Conservation (phyloP, 2,329 filamentous ascomycete species). For the Fusarium aywerte region DNA sequence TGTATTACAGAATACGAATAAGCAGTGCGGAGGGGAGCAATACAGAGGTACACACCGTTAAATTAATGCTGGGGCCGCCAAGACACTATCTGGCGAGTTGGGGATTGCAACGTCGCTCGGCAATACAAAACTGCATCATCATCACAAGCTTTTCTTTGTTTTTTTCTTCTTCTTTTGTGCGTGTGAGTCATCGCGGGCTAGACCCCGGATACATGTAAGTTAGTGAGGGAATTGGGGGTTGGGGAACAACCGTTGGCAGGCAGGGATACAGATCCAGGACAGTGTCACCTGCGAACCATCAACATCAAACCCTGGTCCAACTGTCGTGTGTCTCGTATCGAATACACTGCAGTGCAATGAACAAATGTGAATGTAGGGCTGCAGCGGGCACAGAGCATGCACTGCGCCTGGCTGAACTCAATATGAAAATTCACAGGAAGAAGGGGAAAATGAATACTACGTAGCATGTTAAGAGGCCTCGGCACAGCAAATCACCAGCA, state of each 20-base stretch:
- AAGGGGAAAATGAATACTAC: background rate
- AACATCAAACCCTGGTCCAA: constrained; percentile 17
- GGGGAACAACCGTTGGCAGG: constrained; percentile 29
- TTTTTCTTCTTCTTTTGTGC: background rate
- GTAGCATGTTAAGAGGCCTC: constrained; percentile 19
- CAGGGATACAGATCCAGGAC: constrained; percentile 42
- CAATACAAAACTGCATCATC: constrained; percentile 9
- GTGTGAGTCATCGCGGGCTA: constrained; percentile 42
- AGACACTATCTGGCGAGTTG: constrained; percentile 36
- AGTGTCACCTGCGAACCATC: constrained; percentile 34
- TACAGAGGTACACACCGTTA: constrained; percentile 16
- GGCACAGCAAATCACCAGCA: constrained; percentile 27
- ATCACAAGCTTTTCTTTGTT: constrained; percentile 11
- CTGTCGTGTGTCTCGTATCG: background rate
- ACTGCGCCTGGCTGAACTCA: background rate
- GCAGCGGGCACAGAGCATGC: constrained; percentile 5
- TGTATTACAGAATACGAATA: constrained; percentile 32
- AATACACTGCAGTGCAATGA: constrained; percentile 1
- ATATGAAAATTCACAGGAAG: constrained; percentile 4
- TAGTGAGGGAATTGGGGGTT: constrained; percentile 1
- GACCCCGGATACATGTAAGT: constrained; percentile 23
- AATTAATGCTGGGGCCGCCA: constrained; percentile 31
- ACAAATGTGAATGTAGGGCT: constrained; percentile 31
- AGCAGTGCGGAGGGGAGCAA: constrained; percentile 12
- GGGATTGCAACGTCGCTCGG: constrained; percentile 36